Base-by-base conservation (phyloP, 1,139 yeast species). In the Protomyces gravidus region DNA sequence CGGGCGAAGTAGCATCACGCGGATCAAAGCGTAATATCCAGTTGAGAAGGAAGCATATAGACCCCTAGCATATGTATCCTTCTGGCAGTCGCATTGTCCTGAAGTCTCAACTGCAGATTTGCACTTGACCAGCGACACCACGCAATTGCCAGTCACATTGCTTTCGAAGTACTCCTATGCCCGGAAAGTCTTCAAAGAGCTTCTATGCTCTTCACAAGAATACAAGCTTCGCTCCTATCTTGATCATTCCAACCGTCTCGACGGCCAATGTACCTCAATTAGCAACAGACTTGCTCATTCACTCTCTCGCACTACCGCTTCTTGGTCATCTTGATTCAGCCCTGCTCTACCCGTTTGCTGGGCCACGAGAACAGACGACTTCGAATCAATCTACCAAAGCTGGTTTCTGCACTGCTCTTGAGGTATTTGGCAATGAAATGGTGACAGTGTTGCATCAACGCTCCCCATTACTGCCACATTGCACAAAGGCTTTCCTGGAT, bases 221-320 rank as follows among this genome's bases (percentile, higher is more conserved):
- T n/a, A 5, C 4, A 7, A 30, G 36, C 17, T 30, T 36, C 17
- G 42, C 42, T 36, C 42, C 42, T 4, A 69, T 36, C 5, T 19
- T 36, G 42, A 19, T 90, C 1, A 62, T 92, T 1, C 97, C 97
- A 0, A 73, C 90, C 0, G 86, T 92, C 0, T 83, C 96, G 2
- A 80, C 89, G 17, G 97, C 95, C 4, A 92, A 90, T 68, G 86
- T 89, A 2, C 95, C 97, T 0, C 98, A 92, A 70, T 75, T 90
- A 58, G 74, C 94, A 0, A 73, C 81, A 4, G 97, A 90, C 71
- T 75, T 90, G 42, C 73, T 92, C 45, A 74, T 89, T 17, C 86
- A 85, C 67, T 83, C 86, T 1, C 73, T 79, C 36, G 76, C 75
- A 1, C 79, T 85, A 61, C 64, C 72, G 57, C 79, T 78, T 51